Percentiles rank a stretch among this genome's conserved stretches.
phyloP scores from a whole-genome alignment of 1,284 basidiomycete genomes.

The Phylloporus sp. region DNA sequence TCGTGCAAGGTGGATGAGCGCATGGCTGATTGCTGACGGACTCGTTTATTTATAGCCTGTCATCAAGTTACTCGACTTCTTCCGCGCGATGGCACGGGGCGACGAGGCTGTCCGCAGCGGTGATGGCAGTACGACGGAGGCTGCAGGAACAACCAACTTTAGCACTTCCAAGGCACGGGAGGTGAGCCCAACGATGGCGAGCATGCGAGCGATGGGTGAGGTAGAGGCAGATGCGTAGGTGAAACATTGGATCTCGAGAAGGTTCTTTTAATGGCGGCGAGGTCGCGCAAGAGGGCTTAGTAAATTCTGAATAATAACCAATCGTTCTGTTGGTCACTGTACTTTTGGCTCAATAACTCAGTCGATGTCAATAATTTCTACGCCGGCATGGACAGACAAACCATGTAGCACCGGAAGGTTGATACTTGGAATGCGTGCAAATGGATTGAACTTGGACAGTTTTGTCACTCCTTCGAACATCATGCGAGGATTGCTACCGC shows the following conservation, averaged over 20 bases:
- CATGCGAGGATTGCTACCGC: too few species aligned
- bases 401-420: too few species aligned
- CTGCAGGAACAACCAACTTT: constrained; percentile 24
- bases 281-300: too few species aligned
- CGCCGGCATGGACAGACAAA: too few species aligned
- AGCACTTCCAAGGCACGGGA: constrained; percentile 20
- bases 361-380: too few species aligned
- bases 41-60: constrained; percentile 25
- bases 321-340: too few species aligned
- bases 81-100: constrained; percentile 19
- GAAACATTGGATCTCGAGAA: constrained; percentile 28
- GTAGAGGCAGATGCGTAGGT: constrained; percentile 32
- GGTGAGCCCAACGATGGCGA: constrained; percentile 27
- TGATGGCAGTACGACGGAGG: constrained; percentile 11
- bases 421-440: too few species aligned
- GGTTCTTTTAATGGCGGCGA: constrained; percentile 11
- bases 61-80: constrained; percentile 35
- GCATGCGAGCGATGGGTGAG: constrained; percentile 27
- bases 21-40: not conserved
- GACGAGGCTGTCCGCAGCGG: constrained; percentile 16
- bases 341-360: too few species aligned
- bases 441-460: too few species aligned
- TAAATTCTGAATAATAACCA: too few species aligned
- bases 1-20: not conserved
- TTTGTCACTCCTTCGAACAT: too few species aligned